These are phyloP conservation scores for Starmerella cellae DNA, from an alignment of 805 yeast species.

Conservation along the genomic window DNA sequence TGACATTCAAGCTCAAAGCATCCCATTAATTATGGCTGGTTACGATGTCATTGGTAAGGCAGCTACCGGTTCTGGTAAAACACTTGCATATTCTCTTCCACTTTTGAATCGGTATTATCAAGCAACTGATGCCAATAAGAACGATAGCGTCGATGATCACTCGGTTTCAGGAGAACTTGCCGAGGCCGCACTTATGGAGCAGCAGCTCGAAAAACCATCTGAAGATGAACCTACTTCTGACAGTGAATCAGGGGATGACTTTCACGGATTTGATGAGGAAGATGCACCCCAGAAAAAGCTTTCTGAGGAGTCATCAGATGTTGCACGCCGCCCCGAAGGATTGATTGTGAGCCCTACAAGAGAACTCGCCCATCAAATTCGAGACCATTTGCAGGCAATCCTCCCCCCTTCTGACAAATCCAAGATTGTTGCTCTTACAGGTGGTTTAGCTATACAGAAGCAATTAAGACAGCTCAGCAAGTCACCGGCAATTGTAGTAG, in stretches of 20 bases:
- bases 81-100: conserved; percentile 90
- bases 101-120: conserved; percentile 50
- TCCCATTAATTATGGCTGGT: conserved; percentile 62
- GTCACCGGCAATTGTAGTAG: conserved; percentile 70
- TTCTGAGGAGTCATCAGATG: not conserved
- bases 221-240: not conserved
- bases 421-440: conserved; percentile 66
- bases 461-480: conserved; percentile 64
- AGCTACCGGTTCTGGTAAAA: conserved; percentile 95
- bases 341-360: conserved; percentile 88
- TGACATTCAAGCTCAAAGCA: conserved; percentile 61
- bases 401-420: conserved; percentile 7
- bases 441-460: conserved; percentile 88
- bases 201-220: not conserved
- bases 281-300: not conserved
- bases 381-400: conserved; percentile 48
- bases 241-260: not conserved
- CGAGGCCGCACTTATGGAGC: not conserved
- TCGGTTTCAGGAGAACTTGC: not conserved
- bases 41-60: conserved; percentile 90
- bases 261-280: not conserved
- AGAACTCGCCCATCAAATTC: conserved; percentile 90
- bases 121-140: not conserved
- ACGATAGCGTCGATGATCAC: not conserved
- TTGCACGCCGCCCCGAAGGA: conserved; percentile 32